Evolutionary conservation across 768 basidiomycete species (phyloP), one percentile per base, ranked within the genome.

Genomic region (Lyophyllum atratum): DNA sequence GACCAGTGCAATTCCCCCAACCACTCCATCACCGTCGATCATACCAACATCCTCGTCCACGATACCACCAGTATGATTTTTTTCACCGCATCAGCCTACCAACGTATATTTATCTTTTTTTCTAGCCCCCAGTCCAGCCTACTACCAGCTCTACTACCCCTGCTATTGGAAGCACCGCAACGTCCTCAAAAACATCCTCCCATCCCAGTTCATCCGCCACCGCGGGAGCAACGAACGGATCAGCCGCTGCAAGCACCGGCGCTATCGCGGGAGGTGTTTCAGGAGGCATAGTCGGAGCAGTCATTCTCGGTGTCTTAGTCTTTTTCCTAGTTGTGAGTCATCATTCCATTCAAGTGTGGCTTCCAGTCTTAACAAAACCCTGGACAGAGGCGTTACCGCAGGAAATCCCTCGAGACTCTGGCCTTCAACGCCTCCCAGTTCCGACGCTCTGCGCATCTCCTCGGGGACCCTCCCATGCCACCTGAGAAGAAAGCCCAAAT

Each of bases 371-470:
- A 51, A 28, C 11, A 21, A 28, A 47, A 28, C 14, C 10, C 31
- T 12, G 17, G 21, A 15, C 49, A 77, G 70, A 76, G 77, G 33
- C 76, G 73, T 21, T 69, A 73, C 50, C 72, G 72, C 43, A 68
- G 60, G 50, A 70, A 63, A 43, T 67, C 63, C 22, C 65, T 68
- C 5, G 76, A 76, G 0, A 68, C 74, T 31, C 67, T 70, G 49
- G 71, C 59, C 15, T 87, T 85, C 68, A 78, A 81, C 49, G 69
- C 83, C 0, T 70, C 75, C 52, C 76, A 75, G 15, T 85, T 85
- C 72, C 78, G 78, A 29, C 79, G 80, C 59, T 85, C 85, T 19
- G 77, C 74, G 12, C 63, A 80, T 9, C 65, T 87, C 21, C 63
- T 72, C 14, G 54, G 68, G 15, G 70, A 74, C 53, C 56, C 61